phyloP scores from a whole-genome alignment of 2,329 filamentous ascomycete species.

The Leptodontidium sp. region DNA sequence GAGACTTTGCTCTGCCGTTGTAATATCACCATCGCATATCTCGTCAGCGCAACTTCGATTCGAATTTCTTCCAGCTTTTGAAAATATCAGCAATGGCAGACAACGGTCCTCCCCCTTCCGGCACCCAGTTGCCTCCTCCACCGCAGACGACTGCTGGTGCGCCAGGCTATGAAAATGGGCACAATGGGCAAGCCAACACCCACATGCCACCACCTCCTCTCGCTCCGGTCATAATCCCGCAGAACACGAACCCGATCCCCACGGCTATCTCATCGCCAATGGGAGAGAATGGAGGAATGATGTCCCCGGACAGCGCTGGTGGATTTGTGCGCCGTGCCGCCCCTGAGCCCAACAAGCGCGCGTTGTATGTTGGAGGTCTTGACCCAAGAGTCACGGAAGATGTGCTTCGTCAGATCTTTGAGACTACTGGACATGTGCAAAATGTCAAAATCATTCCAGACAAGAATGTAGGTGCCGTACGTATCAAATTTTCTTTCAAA shows the following conservation, averaged over 20 bases:
- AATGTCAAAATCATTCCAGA: constrained; percentile 99
- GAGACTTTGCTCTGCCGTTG: constrained; percentile 29
- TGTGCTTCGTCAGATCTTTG: constrained; percentile 95
- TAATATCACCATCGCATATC: constrained; percentile 39
- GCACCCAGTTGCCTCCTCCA: constrained; percentile 73
- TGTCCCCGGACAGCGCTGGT: constrained; percentile 85
- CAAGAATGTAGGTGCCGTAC: constrained; percentile 85
- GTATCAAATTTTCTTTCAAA: constrained; percentile 46
- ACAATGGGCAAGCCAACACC: constrained; percentile 74
- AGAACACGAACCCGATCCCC: constrained; percentile 95
- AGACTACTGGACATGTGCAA: constrained; percentile 97
- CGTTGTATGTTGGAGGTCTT: constrained; percentile 92
- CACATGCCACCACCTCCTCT: constrained; percentile 92
- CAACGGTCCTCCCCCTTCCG: constrained; percentile 67
- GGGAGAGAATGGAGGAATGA: constrained; percentile 71
- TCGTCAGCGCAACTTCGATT: constrained; percentile 32
- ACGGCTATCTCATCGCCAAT: constrained; percentile 90
- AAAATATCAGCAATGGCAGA: constrained; percentile 74
- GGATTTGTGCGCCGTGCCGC: constrained; percentile 88
- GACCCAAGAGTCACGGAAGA: constrained; percentile 97
- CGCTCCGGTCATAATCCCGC: constrained; percentile 84
- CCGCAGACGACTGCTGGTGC: constrained; percentile 74
- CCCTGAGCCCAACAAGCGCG: constrained; percentile 98
- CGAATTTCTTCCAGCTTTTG: constrained; percentile 33
- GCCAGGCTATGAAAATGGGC: constrained; percentile 79